Evolutionary conservation across 106 monocot species (phyloP).

Genomic region (Acorus calamus): DNA sequence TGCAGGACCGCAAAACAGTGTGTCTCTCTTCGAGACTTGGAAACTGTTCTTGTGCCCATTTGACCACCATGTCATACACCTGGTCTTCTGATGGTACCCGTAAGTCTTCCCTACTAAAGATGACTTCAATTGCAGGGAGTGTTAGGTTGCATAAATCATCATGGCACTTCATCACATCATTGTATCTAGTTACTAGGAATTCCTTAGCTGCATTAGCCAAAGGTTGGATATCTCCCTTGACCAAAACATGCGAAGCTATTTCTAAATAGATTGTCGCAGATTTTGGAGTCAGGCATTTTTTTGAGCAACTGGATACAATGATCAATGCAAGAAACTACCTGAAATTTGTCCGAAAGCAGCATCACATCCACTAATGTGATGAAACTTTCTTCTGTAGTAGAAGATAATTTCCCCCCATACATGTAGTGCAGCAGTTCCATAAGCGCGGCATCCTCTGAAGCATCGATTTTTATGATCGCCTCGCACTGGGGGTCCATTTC

Average conservation of each 20-base stretch:
- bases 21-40: slow-evolving; percentile 14
- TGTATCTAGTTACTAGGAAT: slow-evolving; percentile 21
- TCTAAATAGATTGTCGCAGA: slow-evolving; percentile 27
- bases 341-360: too few relatives aligned
- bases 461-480: too few relatives aligned
- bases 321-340: slow-evolving; percentile 28
- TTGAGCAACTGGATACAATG: slow-evolving; percentile 20
- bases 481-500: too few relatives aligned
- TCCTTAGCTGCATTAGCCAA: slow-evolving; percentile 22
- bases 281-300: slow-evolving; percentile 21
- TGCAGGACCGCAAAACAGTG: slow-evolving; percentile 6
- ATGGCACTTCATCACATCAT: slow-evolving; percentile 23
- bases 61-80: slow-evolving; percentile 19
- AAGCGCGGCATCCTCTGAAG: too few relatives aligned
- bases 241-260: slow-evolving; percentile 21
- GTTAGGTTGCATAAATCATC: slow-evolving; percentile 18
- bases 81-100: slow-evolving; percentile 22
- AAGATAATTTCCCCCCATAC: too few relatives aligned
- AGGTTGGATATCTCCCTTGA: slow-evolving; percentile 19
- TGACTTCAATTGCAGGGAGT: slow-evolving; percentile 19
- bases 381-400: too few relatives aligned
- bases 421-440: too few relatives aligned
- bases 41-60: slow-evolving; percentile 19
- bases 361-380: too few relatives aligned
- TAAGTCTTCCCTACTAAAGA: slow-evolving; percentile 18